Conservation (phyloP, 2,329 filamentous ascomycete genomes). For the Dactylellina drechsleri region DNA sequence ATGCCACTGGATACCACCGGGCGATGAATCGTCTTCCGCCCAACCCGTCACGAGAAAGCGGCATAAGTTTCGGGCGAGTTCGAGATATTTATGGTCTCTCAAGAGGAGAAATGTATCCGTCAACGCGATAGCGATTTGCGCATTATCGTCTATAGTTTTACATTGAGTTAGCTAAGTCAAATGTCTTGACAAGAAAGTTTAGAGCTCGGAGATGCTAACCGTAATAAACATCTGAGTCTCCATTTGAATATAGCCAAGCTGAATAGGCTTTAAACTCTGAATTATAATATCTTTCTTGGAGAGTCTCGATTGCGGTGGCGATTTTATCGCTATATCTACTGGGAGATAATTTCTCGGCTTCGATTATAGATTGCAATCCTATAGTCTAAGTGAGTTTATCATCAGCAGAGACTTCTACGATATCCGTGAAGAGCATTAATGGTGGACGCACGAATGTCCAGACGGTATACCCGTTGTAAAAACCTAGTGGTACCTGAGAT, state of each 20-base stretch:
- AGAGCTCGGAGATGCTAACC: conserved; percentile 4
- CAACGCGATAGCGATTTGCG: conserved; percentile 48
- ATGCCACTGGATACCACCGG: conserved; percentile 52
- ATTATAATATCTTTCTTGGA: conserved; percentile 52
- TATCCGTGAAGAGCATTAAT: not conserved
- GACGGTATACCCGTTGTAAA: conserved; percentile 52
- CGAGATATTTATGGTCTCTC: conserved; percentile 41
- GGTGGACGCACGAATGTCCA: conserved; percentile 50
- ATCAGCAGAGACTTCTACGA: conserved; percentile 3
- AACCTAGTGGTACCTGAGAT: conserved; percentile 38
- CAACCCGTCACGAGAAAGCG: conserved; percentile 45
- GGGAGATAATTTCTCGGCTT: conserved; percentile 41
- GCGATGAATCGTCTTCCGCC: conserved; percentile 30
- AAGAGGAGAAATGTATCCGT: conserved; percentile 31
- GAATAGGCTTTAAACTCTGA: conserved; percentile 48
- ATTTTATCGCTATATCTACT: conserved; percentile 42
- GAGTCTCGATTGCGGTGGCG: conserved; percentile 37
- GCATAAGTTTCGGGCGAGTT: conserved; percentile 45
- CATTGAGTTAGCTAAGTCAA: not conserved
- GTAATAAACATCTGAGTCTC: conserved; percentile 49
- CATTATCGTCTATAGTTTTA: conserved; percentile 36
- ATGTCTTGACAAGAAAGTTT: not conserved
- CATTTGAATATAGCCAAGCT: conserved; percentile 43
- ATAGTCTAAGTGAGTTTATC: conserved; percentile 21
- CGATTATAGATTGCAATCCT: conserved; percentile 48